Conservation (phyloP, 352 stramenopile genomes). For the Vaucheria bursata region DNA sequence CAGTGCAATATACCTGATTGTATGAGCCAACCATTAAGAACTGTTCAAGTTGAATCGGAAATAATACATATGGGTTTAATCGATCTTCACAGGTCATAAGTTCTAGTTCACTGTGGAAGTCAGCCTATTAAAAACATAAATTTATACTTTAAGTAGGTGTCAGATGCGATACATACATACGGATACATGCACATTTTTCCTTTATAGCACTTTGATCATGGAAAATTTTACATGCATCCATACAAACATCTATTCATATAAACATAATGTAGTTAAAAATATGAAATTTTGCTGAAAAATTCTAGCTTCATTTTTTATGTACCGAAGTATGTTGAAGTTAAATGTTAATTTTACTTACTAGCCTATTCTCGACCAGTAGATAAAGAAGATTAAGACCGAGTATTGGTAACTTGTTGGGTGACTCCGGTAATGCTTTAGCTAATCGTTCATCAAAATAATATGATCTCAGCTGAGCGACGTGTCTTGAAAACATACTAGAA, state of each 20-base stretch:
- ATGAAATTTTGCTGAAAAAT: too few species aligned
- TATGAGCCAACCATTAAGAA: slow-evolving; percentile 83
- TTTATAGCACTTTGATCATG: too few species aligned
- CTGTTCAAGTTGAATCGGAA: slow-evolving; percentile 76
- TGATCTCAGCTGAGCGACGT: slow-evolving; percentile 71
- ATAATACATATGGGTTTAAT: slow-evolving; percentile 69
- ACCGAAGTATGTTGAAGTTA: too few species aligned
- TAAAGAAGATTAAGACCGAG: slow-evolving; percentile 74
- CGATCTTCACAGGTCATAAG: slow-evolving; percentile 68
- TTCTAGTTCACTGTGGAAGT: slow-evolving; percentile 84
- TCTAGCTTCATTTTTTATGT: too few species aligned
- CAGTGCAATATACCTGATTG: slow-evolving; percentile 70
- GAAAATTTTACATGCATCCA: too few species aligned
- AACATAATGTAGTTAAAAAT: too few species aligned
- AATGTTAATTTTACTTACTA: slow-evolving; percentile 43
- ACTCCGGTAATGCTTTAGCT: slow-evolving; percentile 53
- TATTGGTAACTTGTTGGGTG: slow-evolving; percentile 69
- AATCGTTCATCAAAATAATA: slow-evolving; percentile 61
- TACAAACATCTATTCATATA: too few species aligned
- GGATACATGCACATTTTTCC: too few species aligned
- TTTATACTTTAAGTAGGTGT: too few species aligned
- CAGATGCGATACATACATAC: too few species aligned
- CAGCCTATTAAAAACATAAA: slow-evolving; percentile 57
- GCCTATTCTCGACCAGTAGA: slow-evolving; percentile 76
- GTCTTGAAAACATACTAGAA: slow-evolving; percentile 79